phyloP scores from a whole-genome alignment of 495 filamentous ascomycete species.

The Aspergillus kassunensis region DNA sequence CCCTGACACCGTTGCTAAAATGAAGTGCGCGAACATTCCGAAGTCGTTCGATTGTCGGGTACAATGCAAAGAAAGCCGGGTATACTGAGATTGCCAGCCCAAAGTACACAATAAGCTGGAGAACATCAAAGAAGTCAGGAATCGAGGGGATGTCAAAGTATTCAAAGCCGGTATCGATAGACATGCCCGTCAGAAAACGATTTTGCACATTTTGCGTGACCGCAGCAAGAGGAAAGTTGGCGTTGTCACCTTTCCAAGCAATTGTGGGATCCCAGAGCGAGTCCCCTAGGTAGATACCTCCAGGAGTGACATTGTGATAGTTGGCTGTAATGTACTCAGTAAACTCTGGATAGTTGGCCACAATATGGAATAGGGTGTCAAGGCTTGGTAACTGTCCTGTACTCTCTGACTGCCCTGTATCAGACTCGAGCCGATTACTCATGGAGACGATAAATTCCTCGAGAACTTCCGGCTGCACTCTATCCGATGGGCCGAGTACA shows the following conservation, averaged over 20 bases:
- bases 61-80: slow-evolving; percentile 81
- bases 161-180: slow-evolving; percentile 62
- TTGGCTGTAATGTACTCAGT: slow-evolving; percentile 56
- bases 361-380: slow-evolving; percentile 44
- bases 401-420: not conserved
- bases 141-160: slow-evolving; percentile 67
- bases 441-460: slow-evolving; percentile 32
- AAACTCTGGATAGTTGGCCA: slow-evolving; percentile 64
- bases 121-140: slow-evolving; percentile 59
- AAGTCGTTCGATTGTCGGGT: slow-evolving; percentile 75
- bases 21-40: slow-evolving; percentile 75
- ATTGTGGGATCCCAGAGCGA: slow-evolving; percentile 50
- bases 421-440: not conserved
- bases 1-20: slow-evolving; percentile 78
- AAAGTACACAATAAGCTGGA: slow-evolving; percentile 77
- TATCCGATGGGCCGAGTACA: slow-evolving; percentile 57
- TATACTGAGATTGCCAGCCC: slow-evolving; percentile 70
- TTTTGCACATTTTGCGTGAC: slow-evolving; percentile 71
- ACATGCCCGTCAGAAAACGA: slow-evolving; percentile 58
- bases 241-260: slow-evolving; percentile 52
- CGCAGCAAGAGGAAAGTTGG: slow-evolving; percentile 50
- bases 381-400: not conserved
- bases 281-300: slow-evolving; percentile 70
- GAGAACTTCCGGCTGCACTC: slow-evolving; percentile 38
- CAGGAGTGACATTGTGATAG: slow-evolving; percentile 65